Evolutionary conservation across 371 early-diverging fungal species (phyloP).

Genomic region (Mortierella sp.): DNA sequence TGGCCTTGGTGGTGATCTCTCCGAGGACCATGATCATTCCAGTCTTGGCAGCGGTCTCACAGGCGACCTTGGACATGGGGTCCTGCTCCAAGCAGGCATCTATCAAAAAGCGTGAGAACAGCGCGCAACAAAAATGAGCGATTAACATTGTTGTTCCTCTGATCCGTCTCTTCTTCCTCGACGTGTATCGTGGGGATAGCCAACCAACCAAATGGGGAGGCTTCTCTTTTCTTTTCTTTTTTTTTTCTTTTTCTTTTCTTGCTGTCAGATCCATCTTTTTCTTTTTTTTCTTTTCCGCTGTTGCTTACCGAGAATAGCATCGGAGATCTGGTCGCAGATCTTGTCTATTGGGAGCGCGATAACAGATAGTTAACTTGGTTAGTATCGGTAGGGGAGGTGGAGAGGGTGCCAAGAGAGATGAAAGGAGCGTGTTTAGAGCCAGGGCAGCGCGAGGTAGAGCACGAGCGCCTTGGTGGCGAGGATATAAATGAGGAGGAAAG

Average conservation of each 20-base stretch:
- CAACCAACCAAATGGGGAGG: too few relatives aligned
- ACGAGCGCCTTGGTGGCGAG: neutral
- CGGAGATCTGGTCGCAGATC: slow-evolving; percentile 99
- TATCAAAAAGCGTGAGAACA: too few relatives aligned
- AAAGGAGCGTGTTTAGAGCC: neutral
- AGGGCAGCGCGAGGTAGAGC: slow-evolving; percentile 1
- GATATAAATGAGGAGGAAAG: neutral
- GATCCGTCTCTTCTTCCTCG: too few relatives aligned
- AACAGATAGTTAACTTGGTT: neutral
- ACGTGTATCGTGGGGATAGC: too few relatives aligned
- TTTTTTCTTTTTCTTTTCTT: too few relatives aligned
- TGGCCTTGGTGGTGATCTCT: slow-evolving; percentile 99
- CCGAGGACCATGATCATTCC: slow-evolving; percentile 99
- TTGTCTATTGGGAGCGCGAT: slow-evolving; percentile 77
- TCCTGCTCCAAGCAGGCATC: slow-evolving; percentile 98
- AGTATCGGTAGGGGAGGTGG: neutral
- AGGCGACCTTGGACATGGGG: slow-evolving; percentile 98
- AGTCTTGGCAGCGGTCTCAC: slow-evolving; percentile 99
- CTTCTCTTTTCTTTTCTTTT: too few relatives aligned
- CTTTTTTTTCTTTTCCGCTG: too few relatives aligned
- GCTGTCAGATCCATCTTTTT: too few relatives aligned
- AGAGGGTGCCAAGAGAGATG: neutral
- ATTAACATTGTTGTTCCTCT: too few relatives aligned
- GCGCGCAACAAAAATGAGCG: too few relatives aligned
- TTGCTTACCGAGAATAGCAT: slow-evolving; percentile 85